Percentiles rank a stretch among this genome's conserved stretches.
phyloP scores from a whole-genome alignment of 1,284 basidiomycete species.

The Cryptococcus sp. region DNA sequence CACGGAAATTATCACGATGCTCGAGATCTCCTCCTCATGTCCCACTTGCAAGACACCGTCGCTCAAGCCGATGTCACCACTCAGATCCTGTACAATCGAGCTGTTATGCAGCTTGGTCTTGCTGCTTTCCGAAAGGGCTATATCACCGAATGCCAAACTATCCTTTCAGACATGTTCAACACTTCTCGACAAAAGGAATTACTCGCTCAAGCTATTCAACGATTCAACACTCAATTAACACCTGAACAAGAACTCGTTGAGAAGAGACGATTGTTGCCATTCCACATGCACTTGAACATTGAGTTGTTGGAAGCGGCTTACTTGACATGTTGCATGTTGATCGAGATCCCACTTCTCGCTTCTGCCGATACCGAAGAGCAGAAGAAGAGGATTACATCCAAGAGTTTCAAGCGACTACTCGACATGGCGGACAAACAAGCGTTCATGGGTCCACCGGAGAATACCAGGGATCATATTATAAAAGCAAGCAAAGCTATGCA shows the following conservation, averaged over 20 bases:
- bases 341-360: conserved; percentile 92
- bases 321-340: conserved; percentile 95
- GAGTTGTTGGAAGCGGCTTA: conserved; percentile 97
- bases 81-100: conserved; percentile 97
- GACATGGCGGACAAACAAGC: conserved; percentile 98
- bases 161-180: conserved; percentile 91
- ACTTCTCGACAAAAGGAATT: conserved; percentile 96
- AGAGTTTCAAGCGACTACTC: conserved; percentile 89
- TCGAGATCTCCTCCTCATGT: conserved; percentile 98
- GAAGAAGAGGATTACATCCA: conserved; percentile 84
- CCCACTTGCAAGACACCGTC: conserved; percentile 94
- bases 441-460: conserved; percentile 97
- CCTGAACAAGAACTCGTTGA: conserved; percentile 97
- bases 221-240: conserved; percentile 71
- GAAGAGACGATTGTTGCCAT: conserved; percentile 90
- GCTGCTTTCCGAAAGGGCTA: conserved; percentile 94
- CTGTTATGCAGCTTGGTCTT: conserved; percentile 92
- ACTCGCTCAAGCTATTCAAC: conserved; percentile 91
- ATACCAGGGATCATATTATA: conserved; percentile 98
- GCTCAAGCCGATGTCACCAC: conserved; percentile 93
- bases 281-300: conserved; percentile 99
- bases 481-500: conserved; percentile 96
- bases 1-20: conserved; percentile 96
- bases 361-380: conserved; percentile 91
- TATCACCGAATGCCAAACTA: conserved; percentile 89